Evolutionary conservation across 108 stramenopile species (phyloP).

Genomic region (Cyclotella choctawhatcheeana): DNA sequence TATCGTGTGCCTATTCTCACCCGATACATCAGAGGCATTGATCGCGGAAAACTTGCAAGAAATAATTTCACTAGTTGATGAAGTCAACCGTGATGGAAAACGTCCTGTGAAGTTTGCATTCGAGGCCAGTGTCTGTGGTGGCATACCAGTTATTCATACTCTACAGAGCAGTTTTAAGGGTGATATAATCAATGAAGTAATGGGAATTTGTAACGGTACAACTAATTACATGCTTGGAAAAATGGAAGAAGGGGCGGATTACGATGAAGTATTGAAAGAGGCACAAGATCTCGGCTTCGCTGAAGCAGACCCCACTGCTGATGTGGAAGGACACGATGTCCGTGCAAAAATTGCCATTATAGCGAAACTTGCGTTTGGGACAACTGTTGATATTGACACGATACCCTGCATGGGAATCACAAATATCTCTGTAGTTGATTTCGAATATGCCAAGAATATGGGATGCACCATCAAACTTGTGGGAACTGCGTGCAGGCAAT

Average conservation of each 20-base stretch:
- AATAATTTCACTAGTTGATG: conserved; percentile 30
- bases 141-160: conserved; percentile 83
- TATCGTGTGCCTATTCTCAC: neutral
- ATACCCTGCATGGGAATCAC: conserved; percentile 88
- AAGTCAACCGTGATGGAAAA: conserved; percentile 17
- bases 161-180: conserved; percentile 69
- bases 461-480: conserved; percentile 93
- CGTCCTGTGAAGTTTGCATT: conserved; percentile 58
- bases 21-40: conserved; percentile 48
- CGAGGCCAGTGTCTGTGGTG: conserved; percentile 89
- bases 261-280: conserved; percentile 71
- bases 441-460: conserved; percentile 85
- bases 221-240: conserved; percentile 88
- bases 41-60: conserved; percentile 76
- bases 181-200: conserved; percentile 73
- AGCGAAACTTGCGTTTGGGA: conserved; percentile 91
- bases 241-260: conserved; percentile 64
- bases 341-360: conserved; percentile 91
- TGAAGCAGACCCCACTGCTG: conserved; percentile 83
- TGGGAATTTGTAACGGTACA: conserved; percentile 86
- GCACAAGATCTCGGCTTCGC: conserved; percentile 84
- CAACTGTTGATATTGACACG: conserved; percentile 61
- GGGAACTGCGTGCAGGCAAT: conserved; percentile 78
- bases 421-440: conserved; percentile 71
- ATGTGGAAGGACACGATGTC: conserved; percentile 93